These are phyloP conservation scores for Paramecium bursaria DNA, from an alignment of 73 alveolate species.

Conservation along the genomic window DNA sequence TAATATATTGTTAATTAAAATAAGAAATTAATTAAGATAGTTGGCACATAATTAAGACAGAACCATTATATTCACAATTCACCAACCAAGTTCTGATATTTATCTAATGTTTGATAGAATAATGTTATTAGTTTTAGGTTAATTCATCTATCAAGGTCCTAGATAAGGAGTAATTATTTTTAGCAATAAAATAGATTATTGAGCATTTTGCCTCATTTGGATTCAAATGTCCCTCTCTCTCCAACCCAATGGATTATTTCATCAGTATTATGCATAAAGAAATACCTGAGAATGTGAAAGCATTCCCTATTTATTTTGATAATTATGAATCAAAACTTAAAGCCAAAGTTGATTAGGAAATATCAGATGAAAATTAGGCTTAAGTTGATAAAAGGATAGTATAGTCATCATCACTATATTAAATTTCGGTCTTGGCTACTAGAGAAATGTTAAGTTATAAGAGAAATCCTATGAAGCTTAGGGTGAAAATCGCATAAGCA, in stretches of 20 bases:
- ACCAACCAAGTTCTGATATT: constrained; percentile 71
- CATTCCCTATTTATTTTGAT: constrained; percentile 46
- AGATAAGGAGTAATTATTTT: constrained; percentile 67
- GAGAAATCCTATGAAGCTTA: constrained; percentile 8
- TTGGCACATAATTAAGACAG: constrained; percentile 55
- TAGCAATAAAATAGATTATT: not conserved
- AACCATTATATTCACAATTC: constrained; percentile 77
- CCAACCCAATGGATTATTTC: constrained; percentile 87
- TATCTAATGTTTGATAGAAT: constrained; percentile 67
- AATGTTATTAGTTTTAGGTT: constrained; percentile 64
- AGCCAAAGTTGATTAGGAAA: constrained; percentile 29
- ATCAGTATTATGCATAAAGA: constrained; percentile 71
- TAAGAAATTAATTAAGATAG: constrained; percentile 33
- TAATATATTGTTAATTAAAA: constrained; percentile 34
- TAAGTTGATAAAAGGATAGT: constrained; percentile 11
- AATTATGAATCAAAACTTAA: constrained; percentile 15
- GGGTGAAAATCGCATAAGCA: not conserved
- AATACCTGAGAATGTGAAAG: not conserved
- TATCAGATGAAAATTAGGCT: not conserved
- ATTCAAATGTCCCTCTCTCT: constrained; percentile 74
- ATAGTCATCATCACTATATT: not conserved
- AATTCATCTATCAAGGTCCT: constrained; percentile 64
- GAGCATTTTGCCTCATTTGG: constrained; percentile 77
- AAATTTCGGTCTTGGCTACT: not conserved
- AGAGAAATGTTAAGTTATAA: constrained; percentile 29